Evolutionary conservation across 2,329 filamentous ascomycete species (phyloP).

Genomic region (Juglanconis oblonga): DNA sequence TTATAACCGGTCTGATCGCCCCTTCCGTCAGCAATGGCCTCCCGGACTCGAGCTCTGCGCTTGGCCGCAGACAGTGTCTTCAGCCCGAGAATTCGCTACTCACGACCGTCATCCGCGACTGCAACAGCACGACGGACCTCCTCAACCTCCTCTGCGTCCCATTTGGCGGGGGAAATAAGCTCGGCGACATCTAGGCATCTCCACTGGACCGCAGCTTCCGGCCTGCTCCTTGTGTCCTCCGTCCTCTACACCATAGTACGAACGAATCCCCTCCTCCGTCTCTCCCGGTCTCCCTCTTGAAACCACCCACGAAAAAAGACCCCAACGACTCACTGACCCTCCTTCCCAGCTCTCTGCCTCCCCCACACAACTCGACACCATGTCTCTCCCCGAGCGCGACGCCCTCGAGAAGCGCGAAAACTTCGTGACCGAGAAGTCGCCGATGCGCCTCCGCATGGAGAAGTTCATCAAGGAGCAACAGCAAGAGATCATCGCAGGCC

Average conservation of each 20-base stretch:
- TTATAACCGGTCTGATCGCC: neutral
- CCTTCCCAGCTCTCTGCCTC: slow-evolving; percentile 38
- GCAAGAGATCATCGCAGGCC: slow-evolving; percentile 76
- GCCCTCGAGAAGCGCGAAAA: slow-evolving; percentile 75
- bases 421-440: slow-evolving; percentile 71
- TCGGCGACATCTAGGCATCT: slow-evolving; percentile 28
- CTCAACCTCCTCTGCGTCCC: slow-evolving; percentile 17
- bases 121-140: slow-evolving; percentile 5
- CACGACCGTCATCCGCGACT: slow-evolving; percentile 10
- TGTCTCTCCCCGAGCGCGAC: slow-evolving; percentile 82
- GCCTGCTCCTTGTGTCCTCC: slow-evolving; percentile 49
- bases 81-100: slow-evolving; percentile 2
- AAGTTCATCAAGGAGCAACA: slow-evolving; percentile 93
- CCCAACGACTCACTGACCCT: neutral
- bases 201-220: slow-evolving; percentile 34
- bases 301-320: neutral
- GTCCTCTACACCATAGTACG: slow-evolving; percentile 59
- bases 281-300: too few species aligned
- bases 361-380: slow-evolving; percentile 52
- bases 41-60: slow-evolving; percentile 19
- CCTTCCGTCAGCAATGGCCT: slow-evolving; percentile 12
- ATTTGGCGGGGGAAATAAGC: slow-evolving; percentile 20
- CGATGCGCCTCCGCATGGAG: slow-evolving; percentile 98
- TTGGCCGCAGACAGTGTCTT: slow-evolving; percentile 9
- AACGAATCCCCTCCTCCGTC: neutral